Percentiles rank a stretch among this genome's conserved stretches.
Conservation (phyloP, 2,329 filamentous ascomycete genomes). For the Calonectria fujianensis region DNA sequence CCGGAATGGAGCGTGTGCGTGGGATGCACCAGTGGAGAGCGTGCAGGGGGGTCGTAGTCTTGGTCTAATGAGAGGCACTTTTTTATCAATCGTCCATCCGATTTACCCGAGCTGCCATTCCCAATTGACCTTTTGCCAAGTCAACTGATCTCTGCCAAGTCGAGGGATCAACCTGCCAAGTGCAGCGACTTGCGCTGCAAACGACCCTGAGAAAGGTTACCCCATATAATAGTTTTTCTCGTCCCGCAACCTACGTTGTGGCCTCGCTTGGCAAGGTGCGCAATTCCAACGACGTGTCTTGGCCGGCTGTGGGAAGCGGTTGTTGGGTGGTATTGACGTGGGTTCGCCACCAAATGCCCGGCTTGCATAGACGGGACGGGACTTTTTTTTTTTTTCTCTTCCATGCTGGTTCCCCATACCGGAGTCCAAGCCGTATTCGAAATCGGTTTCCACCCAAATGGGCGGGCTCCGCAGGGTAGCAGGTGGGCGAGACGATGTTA, state of each 20-base stretch:
- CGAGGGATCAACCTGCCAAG: slow-evolving; percentile 6
- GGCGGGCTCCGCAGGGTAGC: not conserved
- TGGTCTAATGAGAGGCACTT: slow-evolving; percentile 27
- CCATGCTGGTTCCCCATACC: not conserved
- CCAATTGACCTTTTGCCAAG: slow-evolving; percentile 22
- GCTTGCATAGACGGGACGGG: not conserved
- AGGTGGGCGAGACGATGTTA: slow-evolving; percentile 9
- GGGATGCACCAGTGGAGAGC: slow-evolving; percentile 12
- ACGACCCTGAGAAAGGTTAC: not conserved
- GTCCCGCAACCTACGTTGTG: not conserved
- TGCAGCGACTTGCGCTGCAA: not conserved
- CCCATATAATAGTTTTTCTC: not conserved
- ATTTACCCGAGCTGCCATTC: slow-evolving; percentile 5
- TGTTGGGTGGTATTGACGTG: not conserved
- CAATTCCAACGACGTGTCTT: not conserved
- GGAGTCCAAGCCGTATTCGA: slow-evolving; percentile 19
- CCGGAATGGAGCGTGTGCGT: slow-evolving; percentile 3
- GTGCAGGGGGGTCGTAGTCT: not conserved
- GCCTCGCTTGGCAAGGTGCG: not conserved
- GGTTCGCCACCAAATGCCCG: slow-evolving; percentile 6
- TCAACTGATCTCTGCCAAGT: slow-evolving; percentile 14
- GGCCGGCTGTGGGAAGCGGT: not conserved
- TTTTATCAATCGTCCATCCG: slow-evolving; percentile 22
- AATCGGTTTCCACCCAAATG: slow-evolving; percentile 18
- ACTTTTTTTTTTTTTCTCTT: not conserved